Conservation (phyloP, 768 basidiomycete species). For the Tylopilus felleus region DNA sequence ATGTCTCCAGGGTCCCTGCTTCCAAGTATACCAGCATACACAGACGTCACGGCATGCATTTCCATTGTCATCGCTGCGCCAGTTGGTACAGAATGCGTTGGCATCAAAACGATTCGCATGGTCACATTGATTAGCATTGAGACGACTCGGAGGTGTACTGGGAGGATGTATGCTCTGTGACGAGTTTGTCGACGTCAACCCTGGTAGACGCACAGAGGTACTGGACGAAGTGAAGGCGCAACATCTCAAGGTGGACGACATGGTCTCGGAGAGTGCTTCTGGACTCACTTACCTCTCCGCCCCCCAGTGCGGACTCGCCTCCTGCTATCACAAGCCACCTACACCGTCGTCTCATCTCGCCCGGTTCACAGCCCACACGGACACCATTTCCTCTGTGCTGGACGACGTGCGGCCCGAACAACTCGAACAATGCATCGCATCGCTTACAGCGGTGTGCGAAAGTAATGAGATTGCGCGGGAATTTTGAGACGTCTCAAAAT, state of each 20-base stretch:
- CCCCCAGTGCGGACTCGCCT: slow-evolving; percentile 11
- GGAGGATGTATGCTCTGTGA: slow-evolving; percentile 79
- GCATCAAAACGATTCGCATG: slow-evolving; percentile 75
- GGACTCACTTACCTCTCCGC: slow-evolving; percentile 15
- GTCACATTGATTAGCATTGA: slow-evolving; percentile 71
- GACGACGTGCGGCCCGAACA: slow-evolving; percentile 71
- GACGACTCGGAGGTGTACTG: slow-evolving; percentile 80
- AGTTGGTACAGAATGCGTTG: slow-evolving; percentile 62
- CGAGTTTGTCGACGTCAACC: slow-evolving; percentile 63
- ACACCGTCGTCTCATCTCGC: slow-evolving; percentile 65
- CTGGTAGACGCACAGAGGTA: slow-evolving; percentile 64
- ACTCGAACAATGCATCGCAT: slow-evolving; percentile 57
- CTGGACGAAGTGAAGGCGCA: slow-evolving; percentile 57
- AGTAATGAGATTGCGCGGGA: too few species aligned
- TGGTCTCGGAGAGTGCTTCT: slow-evolving; percentile 30
- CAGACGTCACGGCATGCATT: slow-evolving; percentile 62
- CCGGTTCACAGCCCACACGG: slow-evolving; percentile 70
- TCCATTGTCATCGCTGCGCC: slow-evolving; percentile 59
- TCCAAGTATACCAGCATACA: slow-evolving; percentile 64
- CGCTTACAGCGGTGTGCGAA: too few species aligned
- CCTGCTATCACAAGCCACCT: slow-evolving; percentile 41
- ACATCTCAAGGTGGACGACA: slow-evolving; percentile 45
- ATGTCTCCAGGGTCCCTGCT: slow-evolving; percentile 42
- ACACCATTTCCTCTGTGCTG: slow-evolving; percentile 63
- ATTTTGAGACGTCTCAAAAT: too few species aligned